A percentile compares a stretch with the other conserved stretches of the same genome.
Evolutionary conservation across 163 green algal species (phyloP).

Genomic region (Chlorella variabilis): DNA sequence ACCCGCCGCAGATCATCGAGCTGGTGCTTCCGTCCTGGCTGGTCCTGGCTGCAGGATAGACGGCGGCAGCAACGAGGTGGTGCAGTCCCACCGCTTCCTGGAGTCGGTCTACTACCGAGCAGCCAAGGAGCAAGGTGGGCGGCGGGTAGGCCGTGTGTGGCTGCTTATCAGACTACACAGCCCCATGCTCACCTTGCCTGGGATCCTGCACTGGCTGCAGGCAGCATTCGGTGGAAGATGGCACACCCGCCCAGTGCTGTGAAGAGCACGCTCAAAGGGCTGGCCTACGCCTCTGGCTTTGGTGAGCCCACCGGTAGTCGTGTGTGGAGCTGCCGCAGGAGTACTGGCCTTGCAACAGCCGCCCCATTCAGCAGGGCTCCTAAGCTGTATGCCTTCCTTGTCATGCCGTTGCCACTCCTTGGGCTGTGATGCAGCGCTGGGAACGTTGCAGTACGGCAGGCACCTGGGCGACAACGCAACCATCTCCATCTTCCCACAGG

Average conservation of each 20-base stretch:
- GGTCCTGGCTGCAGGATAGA: slow-evolving; percentile 13
- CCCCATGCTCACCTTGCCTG: neutral
- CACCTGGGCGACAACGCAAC: slow-evolving; percentile 38
- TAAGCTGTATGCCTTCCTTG: too few relatives aligned
- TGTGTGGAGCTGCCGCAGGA: too few relatives aligned
- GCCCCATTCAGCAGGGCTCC: too few relatives aligned
- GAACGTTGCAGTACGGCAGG: slow-evolving; percentile 19
- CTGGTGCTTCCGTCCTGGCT: too few relatives aligned
- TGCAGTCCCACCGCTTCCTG: slow-evolving; percentile 37
- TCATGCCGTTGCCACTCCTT: too few relatives aligned
- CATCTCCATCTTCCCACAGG: slow-evolving; percentile 24
- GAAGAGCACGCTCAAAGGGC: slow-evolving; percentile 3
- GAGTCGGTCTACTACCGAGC: slow-evolving; percentile 26
- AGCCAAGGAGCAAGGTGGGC: slow-evolving; percentile 7
- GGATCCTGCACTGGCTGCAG: neutral
- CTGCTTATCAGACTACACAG: neutral
- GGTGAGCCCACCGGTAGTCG: too few relatives aligned
- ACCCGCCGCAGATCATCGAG: too few relatives aligned
- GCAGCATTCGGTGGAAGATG: slow-evolving; percentile 23
- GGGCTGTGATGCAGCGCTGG: slow-evolving; percentile 12
- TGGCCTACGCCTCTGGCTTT: slow-evolving; percentile 15
- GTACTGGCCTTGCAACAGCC: too few relatives aligned
- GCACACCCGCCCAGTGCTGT: neutral
- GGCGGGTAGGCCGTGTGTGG: neutral
- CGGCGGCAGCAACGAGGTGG: slow-evolving; percentile 13